Conservation (phyloP, 805 yeast genomes). For the Candida boidinii region DNA sequence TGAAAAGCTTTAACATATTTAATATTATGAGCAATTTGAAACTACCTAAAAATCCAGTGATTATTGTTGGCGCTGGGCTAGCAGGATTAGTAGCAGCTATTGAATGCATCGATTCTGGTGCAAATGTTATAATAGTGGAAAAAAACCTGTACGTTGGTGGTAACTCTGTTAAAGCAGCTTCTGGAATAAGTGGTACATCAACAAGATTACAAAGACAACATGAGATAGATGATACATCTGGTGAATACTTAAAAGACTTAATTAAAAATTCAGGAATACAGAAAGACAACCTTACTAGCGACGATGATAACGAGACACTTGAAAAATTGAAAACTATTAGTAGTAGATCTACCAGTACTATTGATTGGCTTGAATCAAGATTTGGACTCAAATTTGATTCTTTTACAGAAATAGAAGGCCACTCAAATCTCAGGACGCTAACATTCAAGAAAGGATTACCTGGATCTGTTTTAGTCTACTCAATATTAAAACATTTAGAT, state of each 20-base stretch:
- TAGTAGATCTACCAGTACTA: conserved; percentile 51
- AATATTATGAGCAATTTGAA: too few relatives aligned
- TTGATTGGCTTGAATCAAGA: conserved; percentile 64
- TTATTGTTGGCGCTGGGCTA: conserved; percentile 58
- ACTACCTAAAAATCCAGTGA: conserved; percentile 29
- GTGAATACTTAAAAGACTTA: conserved; percentile 55
- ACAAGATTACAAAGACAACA: conserved; percentile 45
- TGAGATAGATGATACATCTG: conserved; percentile 46
- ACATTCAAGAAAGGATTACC: conserved; percentile 30
- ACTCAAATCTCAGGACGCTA: conserved; percentile 7
- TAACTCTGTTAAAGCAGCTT: conserved; percentile 52
- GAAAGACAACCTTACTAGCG: too few relatives aligned
- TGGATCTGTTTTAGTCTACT: conserved; percentile 51
- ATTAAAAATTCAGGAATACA: conserved; percentile 46
- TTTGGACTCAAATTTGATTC: conserved; percentile 41
- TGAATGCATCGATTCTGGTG: conserved; percentile 33
- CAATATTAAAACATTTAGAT: conserved; percentile 38
- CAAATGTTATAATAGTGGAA: conserved; percentile 46
- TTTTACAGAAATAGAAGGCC: too few relatives aligned
- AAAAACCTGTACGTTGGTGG: conserved; percentile 53
- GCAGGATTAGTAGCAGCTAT: conserved; percentile 60
- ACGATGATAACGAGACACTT: conserved; percentile 28
- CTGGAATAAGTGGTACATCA: conserved; percentile 61
- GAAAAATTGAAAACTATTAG: conserved; percentile 33
- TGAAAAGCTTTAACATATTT: too few relatives aligned